Base-by-base conservation (phyloP, 2,329 filamentous ascomycete genomes). In the Kalaharituber pfeilii region DNA sequence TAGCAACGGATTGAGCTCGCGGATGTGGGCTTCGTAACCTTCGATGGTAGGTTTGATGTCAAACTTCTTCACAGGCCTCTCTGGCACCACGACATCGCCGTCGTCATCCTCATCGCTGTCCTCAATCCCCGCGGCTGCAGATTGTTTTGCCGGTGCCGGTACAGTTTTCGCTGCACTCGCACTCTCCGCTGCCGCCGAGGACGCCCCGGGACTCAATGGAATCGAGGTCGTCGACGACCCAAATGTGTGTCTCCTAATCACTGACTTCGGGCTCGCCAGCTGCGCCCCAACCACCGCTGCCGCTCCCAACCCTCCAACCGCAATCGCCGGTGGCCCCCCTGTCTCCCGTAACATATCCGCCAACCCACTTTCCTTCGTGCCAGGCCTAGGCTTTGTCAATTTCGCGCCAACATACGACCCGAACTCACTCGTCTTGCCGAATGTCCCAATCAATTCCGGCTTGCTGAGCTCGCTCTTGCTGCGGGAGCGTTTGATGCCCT, bases 1-100 rank as follows among this genome's bases (percentile, higher is more conserved):
- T 15, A 47, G 42, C 13, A 20, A 3, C 13, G 42, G 42, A 47
- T 20, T 25, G 22, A 22, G 42, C 25, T 20, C 42, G 42, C 42
- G 42, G 42, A 47, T 13, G 11, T 47, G 18, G 15, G n/a, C 15
- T 18, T 15, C 42, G 22, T 47, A 94, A 0, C 87, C 87, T 56
- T 80, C 76, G 24, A 81, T 69, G 18, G 79, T 87, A 1, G 87
- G 84, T 8, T 79, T 75, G 57, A 89, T 82, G 8, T 76, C 73
- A 60, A 85, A 78, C 28, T 79, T 77, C 13, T 78, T 69, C 56
- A 80, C 76, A 33, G 72, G 72, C 5, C 20, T 39, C n/a, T n/a
- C n/a, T 3, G 42, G 5, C 2, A 47, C 13, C 15, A 2, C n/a
- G 13, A 47, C 22, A 8, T 20, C 42, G 11, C n/a, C 3, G n/a